phyloP scores from a whole-genome alignment of 192 early-diverging fungal genomes.

The Backusella mclennaniae region DNA sequence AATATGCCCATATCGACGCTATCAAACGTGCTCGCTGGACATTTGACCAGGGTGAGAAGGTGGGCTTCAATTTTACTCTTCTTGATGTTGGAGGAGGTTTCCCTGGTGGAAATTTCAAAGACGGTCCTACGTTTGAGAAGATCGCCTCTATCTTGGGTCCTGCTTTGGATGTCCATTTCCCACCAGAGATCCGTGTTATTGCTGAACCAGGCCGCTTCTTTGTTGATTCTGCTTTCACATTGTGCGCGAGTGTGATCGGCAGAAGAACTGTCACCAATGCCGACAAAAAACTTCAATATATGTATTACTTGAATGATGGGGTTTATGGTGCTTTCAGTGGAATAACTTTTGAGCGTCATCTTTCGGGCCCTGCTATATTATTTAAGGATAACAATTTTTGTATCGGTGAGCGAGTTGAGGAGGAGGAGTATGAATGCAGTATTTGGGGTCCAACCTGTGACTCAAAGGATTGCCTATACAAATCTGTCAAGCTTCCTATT shows the following conservation, averaged over 20 bases:
- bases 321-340: conserved; percentile 99
- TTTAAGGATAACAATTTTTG: conserved; percentile 32
- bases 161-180: conserved; percentile 80
- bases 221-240: conserved; percentile 90
- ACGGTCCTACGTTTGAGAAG: conserved; percentile 82
- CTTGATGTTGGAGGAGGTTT: conserved; percentile 96
- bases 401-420: conserved; percentile 21
- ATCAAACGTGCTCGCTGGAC: conserved; percentile 80
- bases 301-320: conserved; percentile 98
- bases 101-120: conserved; percentile 72
- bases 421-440: conserved; percentile 57
- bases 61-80: conserved; percentile 74
- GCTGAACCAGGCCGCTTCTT: conserved; percentile 99
- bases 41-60: conserved; percentile 80
- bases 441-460: conserved; percentile 99
- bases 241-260: conserved; percentile 91
- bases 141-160: conserved; percentile 76
- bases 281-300: conserved; percentile 37
- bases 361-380: conserved; percentile 54
- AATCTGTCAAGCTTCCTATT: conserved; percentile 66
- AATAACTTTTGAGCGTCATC: conserved; percentile 95
- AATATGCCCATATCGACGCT: conserved; percentile 85
- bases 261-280: conserved; percentile 67
- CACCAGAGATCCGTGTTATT: conserved; percentile 87
- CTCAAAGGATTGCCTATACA: conserved; percentile 91